Percentiles rank a stretch among this genome's conserved stretches.
Conservation (phyloP, 169 alveolate genomes). For the Plasmodium knowlesi region DNA sequence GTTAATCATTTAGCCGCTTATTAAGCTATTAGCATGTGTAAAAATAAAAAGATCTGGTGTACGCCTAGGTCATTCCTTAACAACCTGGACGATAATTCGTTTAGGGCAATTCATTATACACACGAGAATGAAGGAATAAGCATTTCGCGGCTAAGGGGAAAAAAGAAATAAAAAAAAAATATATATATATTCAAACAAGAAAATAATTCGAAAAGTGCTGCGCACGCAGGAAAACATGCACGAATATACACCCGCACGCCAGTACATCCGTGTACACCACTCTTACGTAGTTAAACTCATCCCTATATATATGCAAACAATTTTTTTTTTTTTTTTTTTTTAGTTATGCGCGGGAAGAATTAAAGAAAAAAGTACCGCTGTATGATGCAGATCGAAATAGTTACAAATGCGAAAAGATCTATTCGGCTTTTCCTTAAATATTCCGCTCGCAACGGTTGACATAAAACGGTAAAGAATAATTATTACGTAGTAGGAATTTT, state of each 20-base stretch:
- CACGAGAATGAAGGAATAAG: slow-evolving; percentile 14
- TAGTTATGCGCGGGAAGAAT: background rate
- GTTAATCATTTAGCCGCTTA: background rate
- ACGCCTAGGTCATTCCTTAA: background rate
- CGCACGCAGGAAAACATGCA: background rate
- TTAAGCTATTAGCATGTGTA: background rate
- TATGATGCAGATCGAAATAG: slow-evolving; percentile 21
- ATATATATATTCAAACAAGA: background rate
- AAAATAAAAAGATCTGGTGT: slow-evolving; percentile 8
- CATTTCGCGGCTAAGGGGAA: background rate
- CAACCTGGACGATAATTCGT: slow-evolving; percentile 19
- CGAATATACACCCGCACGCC: background rate
- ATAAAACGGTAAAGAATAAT: slow-evolving; percentile 13
- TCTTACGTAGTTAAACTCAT: background rate
- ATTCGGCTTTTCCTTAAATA: background rate
- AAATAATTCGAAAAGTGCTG: slow-evolving; percentile 2
- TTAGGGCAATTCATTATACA: slow-evolving; percentile 18
- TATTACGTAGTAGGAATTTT: slow-evolving; percentile 17
- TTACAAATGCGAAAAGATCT: background rate
- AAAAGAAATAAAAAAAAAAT: slow-evolving; percentile 12
- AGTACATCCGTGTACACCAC: background rate
- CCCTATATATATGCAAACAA: background rate
- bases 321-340: background rate
- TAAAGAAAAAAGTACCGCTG: background rate
- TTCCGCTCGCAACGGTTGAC: background rate